phyloP scores from a whole-genome alignment of 1,284 basidiomycete species.

The Microbotryum lychnidis-dioicae region DNA sequence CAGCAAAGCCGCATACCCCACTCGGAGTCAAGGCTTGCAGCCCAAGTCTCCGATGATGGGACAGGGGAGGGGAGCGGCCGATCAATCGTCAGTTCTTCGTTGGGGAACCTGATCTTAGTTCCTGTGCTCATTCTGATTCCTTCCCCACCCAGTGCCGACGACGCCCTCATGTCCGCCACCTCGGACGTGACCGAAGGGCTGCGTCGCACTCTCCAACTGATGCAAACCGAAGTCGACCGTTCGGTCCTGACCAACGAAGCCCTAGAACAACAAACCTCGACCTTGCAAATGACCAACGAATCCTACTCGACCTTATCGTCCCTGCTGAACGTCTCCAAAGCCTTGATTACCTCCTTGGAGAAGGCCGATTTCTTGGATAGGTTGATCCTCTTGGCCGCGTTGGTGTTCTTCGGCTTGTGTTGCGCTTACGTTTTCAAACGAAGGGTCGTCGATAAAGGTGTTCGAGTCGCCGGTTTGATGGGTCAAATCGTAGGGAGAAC shows the following conservation, averaged over 20 bases:
- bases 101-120: too few species aligned
- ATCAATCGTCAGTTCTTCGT: slow-evolving; percentile 5
- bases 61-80: neutral
- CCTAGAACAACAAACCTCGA: slow-evolving; percentile 70
- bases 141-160: slow-evolving; percentile 51
- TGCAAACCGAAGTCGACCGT: slow-evolving; percentile 83
- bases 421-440: slow-evolving; percentile 79
- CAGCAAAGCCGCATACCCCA: neutral
- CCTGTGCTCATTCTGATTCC: neutral
- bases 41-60: neutral
- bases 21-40: too few species aligned
- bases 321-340: slow-evolving; percentile 67
- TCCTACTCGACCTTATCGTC: slow-evolving; percentile 70
- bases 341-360: slow-evolving; percentile 74
- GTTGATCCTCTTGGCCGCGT: slow-evolving; percentile 64
- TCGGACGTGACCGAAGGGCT: slow-evolving; percentile 79
- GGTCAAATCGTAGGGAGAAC: neutral
- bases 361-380: slow-evolving; percentile 87
- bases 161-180: slow-evolving; percentile 75
- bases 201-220: slow-evolving; percentile 68
- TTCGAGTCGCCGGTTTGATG: slow-evolving; percentile 11
- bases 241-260: slow-evolving; percentile 78
- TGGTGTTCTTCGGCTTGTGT: slow-evolving; percentile 73
- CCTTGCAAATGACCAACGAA: slow-evolving; percentile 61
- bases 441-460: slow-evolving; percentile 57